Percentiles rank a stretch among this genome's conserved stretches.
Conservation (phyloP, 345 rosid genomes). For the Eutrema japonicum region DNA sequence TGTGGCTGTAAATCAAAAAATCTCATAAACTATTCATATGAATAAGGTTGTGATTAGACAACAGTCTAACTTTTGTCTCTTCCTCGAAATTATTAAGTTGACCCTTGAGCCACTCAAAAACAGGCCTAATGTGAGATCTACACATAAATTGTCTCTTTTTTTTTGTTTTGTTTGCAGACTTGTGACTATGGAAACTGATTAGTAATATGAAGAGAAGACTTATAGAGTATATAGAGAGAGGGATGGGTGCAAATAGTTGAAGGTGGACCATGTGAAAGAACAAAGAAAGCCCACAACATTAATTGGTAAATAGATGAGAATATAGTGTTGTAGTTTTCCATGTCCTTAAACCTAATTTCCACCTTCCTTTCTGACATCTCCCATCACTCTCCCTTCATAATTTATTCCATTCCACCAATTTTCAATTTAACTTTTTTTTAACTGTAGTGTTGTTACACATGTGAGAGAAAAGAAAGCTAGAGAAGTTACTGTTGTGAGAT, state of each 20-base stretch:
- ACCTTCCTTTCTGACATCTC: conserved; percentile 45
- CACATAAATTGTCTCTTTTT: conserved; percentile 6
- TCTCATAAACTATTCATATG: conserved; percentile 37
- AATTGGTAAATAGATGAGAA: conserved; percentile 34
- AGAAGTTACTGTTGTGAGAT: conserved; percentile 28
- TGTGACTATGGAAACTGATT: conserved; percentile 39
- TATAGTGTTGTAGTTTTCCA: conserved; percentile 40
- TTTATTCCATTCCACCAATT: conserved; percentile 32
- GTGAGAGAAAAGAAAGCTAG: conserved; percentile 27
- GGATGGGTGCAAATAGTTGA: conserved; percentile 36
- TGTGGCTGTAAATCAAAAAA: conserved; percentile 35
- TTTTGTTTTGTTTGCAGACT: not conserved
- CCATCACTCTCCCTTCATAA: conserved; percentile 35
- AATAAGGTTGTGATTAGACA: conserved; percentile 36
- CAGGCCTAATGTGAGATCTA: conserved; percentile 34
- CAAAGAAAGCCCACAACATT: conserved; percentile 47
- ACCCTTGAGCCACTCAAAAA: conserved; percentile 44
- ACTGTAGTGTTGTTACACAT: conserved; percentile 33
- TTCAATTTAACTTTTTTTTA: not conserved
- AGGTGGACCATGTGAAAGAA: conserved; percentile 43
- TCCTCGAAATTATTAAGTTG: conserved; percentile 37
- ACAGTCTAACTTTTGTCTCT: conserved; percentile 37
- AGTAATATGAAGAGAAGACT: conserved; percentile 28
- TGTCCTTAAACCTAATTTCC: conserved; percentile 40
- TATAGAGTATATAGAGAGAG: conserved; percentile 20